Percentiles rank a stretch among this genome's conserved stretches.
Conservation (phyloP, 768 basidiomycete genomes). For the Mycena vitilis region DNA sequence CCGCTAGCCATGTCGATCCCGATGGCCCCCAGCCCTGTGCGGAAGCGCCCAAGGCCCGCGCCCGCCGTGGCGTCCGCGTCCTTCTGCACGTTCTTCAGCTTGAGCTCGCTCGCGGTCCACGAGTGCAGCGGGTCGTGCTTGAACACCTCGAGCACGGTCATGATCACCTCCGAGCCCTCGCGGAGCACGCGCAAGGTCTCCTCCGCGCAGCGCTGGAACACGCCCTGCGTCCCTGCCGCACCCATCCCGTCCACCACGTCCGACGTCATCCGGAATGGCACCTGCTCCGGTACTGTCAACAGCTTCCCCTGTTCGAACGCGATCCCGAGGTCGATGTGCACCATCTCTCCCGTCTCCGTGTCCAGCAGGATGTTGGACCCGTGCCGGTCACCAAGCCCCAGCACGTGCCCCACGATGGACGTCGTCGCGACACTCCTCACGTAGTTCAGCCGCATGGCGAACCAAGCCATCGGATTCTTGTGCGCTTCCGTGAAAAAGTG, state of each 20-base stretch:
- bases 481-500: constrained; percentile 94
- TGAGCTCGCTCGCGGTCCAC: constrained; percentile 87
- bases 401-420: constrained; percentile 92
- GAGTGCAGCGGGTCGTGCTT: constrained; percentile 95
- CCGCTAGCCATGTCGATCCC: constrained; percentile 74
- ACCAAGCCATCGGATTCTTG: constrained; percentile 92
- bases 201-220: constrained; percentile 95
- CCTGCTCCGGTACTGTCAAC: constrained; percentile 83
- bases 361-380: constrained; percentile 93
- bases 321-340: constrained; percentile 97
- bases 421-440: constrained; percentile 93
- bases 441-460: constrained; percentile 89
- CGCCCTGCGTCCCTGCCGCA: constrained; percentile 88
- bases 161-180: constrained; percentile 85
- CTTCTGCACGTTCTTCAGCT: constrained; percentile 74
- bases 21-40: constrained; percentile 52
- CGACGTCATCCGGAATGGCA: constrained; percentile 94
- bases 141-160: constrained; percentile 97
- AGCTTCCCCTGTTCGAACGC: constrained; percentile 97
- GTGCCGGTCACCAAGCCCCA: constrained; percentile 95
- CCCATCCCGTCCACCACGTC: constrained; percentile 98
- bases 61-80: constrained; percentile 42
- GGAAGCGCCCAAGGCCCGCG: constrained; percentile 36
- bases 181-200: constrained; percentile 93
- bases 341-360: constrained; percentile 82